Base-by-base conservation (phyloP, 345 rosid species). In the Carallia brachiata region DNA sequence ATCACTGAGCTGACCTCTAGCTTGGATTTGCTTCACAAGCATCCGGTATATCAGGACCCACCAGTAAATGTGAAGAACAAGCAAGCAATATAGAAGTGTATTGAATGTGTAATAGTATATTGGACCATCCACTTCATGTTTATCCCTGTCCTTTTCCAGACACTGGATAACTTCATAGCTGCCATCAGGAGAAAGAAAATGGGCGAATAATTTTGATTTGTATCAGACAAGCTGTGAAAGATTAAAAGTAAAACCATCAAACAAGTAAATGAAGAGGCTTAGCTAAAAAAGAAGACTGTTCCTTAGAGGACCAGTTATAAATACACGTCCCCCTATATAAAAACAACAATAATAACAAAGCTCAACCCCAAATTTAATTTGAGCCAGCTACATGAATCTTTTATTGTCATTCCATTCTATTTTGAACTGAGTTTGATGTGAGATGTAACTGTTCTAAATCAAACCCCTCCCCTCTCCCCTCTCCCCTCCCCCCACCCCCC, bases 1-100 rank as follows among this genome's bases (percentile, higher is more conserved):
- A 23, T 77, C 81, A 53, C 81, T 77, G 2, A 77, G 72, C 57
- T 73, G 70, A 23, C 81, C 81, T 59, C 77, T 68, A 19, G 81
- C 77, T 65, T 77, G 77, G 64, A 77, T 73, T 77, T 77, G 81
- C 74, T 73, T 77, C 12, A 65, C 74, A 34, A 77, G 81, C 81
- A 77, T 77, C 81, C 77, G 73, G 28, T 69, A 77, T 16, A 77
- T 77, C 70, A 77, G 62, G 73, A 77, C 74, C 81, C 77, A 77
- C 81, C 81, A 77, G 66, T 77, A 77, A 63, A 77, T 65, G 65
- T 77, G 77, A 17, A 77, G 77, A 63, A 73, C 71, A 23, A 77
- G 81, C 39, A 77, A 67, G 77, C 77, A 69, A 65, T 50, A 73
- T 1, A 77, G 77, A 55, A 77, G 81, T 23, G 74, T 47, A 44